Evolutionary conservation across 768 basidiomycete genomes (phyloP), one percentile per base, ranked within the genome.

Genomic region (Rickenella mellea): DNA sequence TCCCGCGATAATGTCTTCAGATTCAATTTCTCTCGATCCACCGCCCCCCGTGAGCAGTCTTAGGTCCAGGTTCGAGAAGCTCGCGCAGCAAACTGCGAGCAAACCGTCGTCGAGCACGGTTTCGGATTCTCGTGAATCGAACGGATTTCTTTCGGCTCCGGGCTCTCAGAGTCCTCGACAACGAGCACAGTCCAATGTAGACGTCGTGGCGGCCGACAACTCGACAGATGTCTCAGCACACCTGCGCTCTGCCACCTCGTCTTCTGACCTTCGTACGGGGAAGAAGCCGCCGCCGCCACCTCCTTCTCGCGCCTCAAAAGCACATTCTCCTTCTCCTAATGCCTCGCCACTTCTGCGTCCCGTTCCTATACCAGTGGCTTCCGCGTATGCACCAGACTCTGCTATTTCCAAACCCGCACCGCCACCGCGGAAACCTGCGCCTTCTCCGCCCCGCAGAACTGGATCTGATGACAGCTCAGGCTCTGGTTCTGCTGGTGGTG

Each of bases 51-150:
- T 87, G 41, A 79, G 72, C 58, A 83, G 70, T 46, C 66, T 88
- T 14, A 73, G 74, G 33, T 83, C 80, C 24, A 74, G 66, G 52
- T 88, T 86, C 53, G 84, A 88, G 55, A 71, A 77, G 50, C 61
- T 84, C 20, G 78, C 82, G 3, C 63, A 65, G 35, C 63, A 65
- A 8, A 60, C 66, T 10, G 54, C 56, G 27, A 27, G 45, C 26
- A 29, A 55, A 30, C 19, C 49, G 31, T 12, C 53, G 24, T 24
- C 49, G 40, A 40, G 26, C 27, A 39, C 22, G 47, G 38, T 35
- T 48, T 39, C 27, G 50, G 39, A 46, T 53, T 45, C 43, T 48
- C 15, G 4, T 36, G 8, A 21, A 41, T 15, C 36, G 37, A 33
- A 41, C 43, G 41, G 39, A 36, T 44, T 49, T 38, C 54, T 51